A percentile compares a stretch with the other conserved stretches of the same genome.
These are phyloP conservation scores for Trichoderma pleuroti DNA, from an alignment of 2,329 filamentous ascomycete genomes.

Conservation along the genomic window DNA sequence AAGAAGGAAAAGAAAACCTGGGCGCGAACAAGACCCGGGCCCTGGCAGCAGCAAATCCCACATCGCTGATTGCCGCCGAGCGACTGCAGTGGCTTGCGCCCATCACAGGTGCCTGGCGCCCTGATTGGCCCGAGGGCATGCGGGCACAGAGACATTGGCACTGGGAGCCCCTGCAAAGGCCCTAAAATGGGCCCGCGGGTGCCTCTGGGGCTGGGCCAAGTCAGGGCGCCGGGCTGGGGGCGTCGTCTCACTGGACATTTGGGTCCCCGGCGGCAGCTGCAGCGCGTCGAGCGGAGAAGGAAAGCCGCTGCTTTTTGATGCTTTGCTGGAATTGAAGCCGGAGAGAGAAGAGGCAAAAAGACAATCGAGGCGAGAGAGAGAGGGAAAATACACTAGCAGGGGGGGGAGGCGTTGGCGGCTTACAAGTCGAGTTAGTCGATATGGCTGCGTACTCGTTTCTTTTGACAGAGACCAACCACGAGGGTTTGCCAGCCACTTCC, in stretches of 20 bases:
- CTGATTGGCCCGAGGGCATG: not conserved
- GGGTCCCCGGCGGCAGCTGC: not conserved
- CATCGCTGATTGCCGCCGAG: slow-evolving; percentile 42
- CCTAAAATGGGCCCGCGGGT: slow-evolving; percentile 1
- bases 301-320: not conserved
- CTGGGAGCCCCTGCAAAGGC: not conserved
- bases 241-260: not conserved
- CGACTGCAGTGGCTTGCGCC: not conserved
- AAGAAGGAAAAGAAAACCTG: not conserved
- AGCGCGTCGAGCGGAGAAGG: not conserved
- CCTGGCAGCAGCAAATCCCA: slow-evolving; percentile 28
- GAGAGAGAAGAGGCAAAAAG: not conserved
- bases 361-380: not conserved
- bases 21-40: not conserved
- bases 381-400: not conserved
- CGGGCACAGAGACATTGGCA: slow-evolving; percentile 1
- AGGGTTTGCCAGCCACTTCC: slow-evolving; percentile 10
- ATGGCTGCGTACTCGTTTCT: not conserved
- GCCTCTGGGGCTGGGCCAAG: not conserved
- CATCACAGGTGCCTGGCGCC: not conserved
- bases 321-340: not conserved
- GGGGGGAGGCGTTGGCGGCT: slow-evolving; percentile 20
- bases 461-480: not conserved
- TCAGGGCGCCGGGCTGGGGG: not conserved
- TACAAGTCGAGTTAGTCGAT: not conserved